These are phyloP conservation scores for Yarrowia osloensis DNA, from an alignment of 805 yeast species.

Conservation along the genomic window DNA sequence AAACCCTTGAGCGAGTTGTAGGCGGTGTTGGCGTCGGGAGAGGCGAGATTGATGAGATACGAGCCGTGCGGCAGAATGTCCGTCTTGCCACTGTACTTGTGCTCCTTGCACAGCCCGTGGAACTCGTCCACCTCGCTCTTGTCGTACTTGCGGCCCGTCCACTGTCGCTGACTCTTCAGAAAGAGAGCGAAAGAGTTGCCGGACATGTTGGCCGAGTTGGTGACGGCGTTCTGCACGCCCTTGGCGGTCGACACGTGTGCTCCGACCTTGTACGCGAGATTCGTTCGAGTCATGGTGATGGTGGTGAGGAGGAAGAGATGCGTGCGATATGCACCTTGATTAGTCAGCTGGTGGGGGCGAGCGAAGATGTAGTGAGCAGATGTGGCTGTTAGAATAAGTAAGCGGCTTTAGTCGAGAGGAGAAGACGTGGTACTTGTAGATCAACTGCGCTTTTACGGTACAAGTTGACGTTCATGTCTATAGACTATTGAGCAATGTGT, in stretches of 20 bases:
- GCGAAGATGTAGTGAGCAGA: too few relatives aligned
- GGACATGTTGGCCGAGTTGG: slow-evolving; percentile 56
- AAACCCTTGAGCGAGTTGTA: slow-evolving; percentile 74
- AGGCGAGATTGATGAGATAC: slow-evolving; percentile 88
- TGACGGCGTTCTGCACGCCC: slow-evolving; percentile 64
- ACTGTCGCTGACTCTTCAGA: slow-evolving; percentile 83
- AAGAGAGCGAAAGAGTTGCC: slow-evolving; percentile 89
- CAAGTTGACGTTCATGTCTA: too few relatives aligned
- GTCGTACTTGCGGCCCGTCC: slow-evolving; percentile 81
- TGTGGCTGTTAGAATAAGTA: too few relatives aligned
- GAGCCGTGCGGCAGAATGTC: slow-evolving; percentile 95
- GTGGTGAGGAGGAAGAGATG: background rate
- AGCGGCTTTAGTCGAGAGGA: too few relatives aligned
- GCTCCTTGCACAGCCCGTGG: slow-evolving; percentile 58
- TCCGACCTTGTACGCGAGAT: slow-evolving; percentile 53
- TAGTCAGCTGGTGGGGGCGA: too few relatives aligned
- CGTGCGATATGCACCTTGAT: background rate
- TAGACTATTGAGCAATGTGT: too few relatives aligned
- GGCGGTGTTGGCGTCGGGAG: slow-evolving; percentile 81
- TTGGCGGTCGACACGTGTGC: slow-evolving; percentile 81
- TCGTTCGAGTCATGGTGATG: slow-evolving; percentile 2
- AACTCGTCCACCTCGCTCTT: slow-evolving; percentile 69
- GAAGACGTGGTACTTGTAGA: too few relatives aligned
- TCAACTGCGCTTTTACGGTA: too few relatives aligned
- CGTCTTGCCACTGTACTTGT: slow-evolving; percentile 36